A percentile compares a stretch with the other conserved stretches of the same genome.
phyloP scores from a whole-genome alignment of 2,329 filamentous ascomycete species.

The Ceratocystiopsis minuta region DNA sequence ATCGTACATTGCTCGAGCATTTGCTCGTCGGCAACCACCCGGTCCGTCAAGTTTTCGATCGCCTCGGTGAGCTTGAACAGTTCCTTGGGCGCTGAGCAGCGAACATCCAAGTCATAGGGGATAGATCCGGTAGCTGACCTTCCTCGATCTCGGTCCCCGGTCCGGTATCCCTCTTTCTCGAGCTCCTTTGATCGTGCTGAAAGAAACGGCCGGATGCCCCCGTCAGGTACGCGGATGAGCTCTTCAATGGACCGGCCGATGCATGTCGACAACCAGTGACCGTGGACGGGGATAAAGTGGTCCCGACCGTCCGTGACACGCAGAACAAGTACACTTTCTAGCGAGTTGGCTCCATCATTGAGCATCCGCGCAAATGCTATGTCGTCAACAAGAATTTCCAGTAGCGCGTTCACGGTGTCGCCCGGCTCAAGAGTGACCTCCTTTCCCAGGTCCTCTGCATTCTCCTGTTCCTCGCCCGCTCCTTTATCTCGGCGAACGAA shows the following conservation, averaged over 20 bases:
- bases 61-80: constrained; percentile 78
- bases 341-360: constrained; percentile 44
- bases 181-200: constrained; percentile 6
- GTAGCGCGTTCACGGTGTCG: constrained; percentile 53
- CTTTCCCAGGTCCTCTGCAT: constrained; percentile 23
- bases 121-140: constrained; percentile 23
- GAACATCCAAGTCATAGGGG: constrained; percentile 38
- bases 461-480: constrained; percentile 15
- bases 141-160: too few species aligned
- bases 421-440: constrained; percentile 64
- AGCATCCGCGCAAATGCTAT: constrained; percentile 47
- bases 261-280: constrained; percentile 61
- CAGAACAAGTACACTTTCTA: constrained; percentile 81
- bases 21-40: constrained; percentile 39
- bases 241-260: constrained; percentile 80
- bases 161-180: constrained; percentile 15
- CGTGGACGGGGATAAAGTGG: constrained; percentile 74
- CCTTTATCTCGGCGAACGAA: constrained; percentile 34
- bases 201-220: constrained; percentile 47
- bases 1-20: constrained; percentile 38
- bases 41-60: constrained; percentile 40
- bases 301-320: constrained; percentile 71
- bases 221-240: constrained; percentile 67
- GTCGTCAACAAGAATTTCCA: constrained; percentile 50
- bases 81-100: constrained; percentile 71